These are phyloP conservation scores for Cordyceps militaris DNA, from an alignment of 2,329 filamentous ascomycete species.

Conservation along the genomic window DNA sequence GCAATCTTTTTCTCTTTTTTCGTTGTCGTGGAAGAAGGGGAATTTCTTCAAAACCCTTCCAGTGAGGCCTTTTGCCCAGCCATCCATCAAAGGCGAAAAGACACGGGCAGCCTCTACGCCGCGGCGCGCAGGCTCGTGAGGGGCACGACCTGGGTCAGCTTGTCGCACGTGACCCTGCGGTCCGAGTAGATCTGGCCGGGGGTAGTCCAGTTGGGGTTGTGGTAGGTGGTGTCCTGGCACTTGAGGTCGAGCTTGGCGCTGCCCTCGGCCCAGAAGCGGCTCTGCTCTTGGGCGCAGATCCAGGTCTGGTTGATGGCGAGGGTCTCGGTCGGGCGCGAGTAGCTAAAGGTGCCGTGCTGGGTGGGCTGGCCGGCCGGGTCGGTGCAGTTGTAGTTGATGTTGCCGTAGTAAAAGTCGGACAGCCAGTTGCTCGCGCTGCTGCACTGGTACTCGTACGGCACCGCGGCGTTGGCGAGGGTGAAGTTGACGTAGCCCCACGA, in stretches of 20 bases:
- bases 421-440: slow-evolving; percentile 34
- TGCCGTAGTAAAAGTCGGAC: slow-evolving; percentile 44
- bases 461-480: slow-evolving; percentile 40
- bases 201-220: slow-evolving; percentile 27
- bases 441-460: slow-evolving; percentile 33
- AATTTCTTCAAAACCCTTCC: neutral
- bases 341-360: slow-evolving; percentile 35
- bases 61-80: neutral
- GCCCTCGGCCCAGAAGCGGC: slow-evolving; percentile 24
- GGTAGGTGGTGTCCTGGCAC: slow-evolving; percentile 22
- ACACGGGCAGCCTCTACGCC: slow-evolving; percentile 18
- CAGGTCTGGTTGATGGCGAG: slow-evolving; percentile 43
- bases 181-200: slow-evolving; percentile 26
- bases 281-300: slow-evolving; percentile 37
- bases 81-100: too few species aligned
- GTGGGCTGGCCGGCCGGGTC: slow-evolving; percentile 22
- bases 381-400: slow-evolving; percentile 36
- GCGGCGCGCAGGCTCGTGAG: slow-evolving; percentile 22
- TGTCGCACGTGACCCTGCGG: slow-evolving; percentile 23
- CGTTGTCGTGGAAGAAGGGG: neutral
- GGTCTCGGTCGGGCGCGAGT: slow-evolving; percentile 27
- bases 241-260: slow-evolving; percentile 21
- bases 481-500: slow-evolving; percentile 41
- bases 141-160: slow-evolving; percentile 20
- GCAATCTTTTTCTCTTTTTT: neutral